Evolutionary conservation across 2,329 filamentous ascomycete genomes (phyloP).

Genomic region (Fusarium nelsonii): DNA sequence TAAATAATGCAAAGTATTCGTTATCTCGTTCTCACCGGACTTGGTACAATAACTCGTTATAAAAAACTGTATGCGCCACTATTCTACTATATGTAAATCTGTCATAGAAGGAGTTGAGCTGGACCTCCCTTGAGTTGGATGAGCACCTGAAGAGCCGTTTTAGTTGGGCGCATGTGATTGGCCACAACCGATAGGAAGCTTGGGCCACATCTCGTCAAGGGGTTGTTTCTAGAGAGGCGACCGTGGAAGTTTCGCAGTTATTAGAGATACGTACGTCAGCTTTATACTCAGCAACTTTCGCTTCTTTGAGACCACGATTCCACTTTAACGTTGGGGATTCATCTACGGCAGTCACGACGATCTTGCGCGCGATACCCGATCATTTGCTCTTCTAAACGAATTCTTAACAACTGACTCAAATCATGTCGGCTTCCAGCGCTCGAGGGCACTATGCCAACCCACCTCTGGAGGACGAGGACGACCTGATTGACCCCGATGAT

Average conservation of each 20-base stretch:
- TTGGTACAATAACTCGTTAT: no score
- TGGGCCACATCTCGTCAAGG: constrained; percentile 44
- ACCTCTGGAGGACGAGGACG: constrained; percentile 70
- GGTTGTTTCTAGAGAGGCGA: constrained; percentile 47
- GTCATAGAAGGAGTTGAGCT: neutral
- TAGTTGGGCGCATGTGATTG: constrained; percentile 39
- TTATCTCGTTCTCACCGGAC: no score
- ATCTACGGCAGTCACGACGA: neutral
- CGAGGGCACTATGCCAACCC: constrained; percentile 72
- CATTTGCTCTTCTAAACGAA: neutral
- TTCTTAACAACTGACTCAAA: neutral
- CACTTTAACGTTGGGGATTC: neutral
- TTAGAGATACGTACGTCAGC: constrained; percentile 48
- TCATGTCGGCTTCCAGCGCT: constrained; percentile 62
- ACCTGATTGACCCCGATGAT: constrained; percentile 84
- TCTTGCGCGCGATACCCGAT: neutral
- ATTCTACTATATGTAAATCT: no score
- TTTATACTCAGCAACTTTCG: constrained; percentile 35
- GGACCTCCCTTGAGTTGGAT: neutral
- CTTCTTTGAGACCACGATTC: constrained; percentile 11
- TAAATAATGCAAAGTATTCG: no score
- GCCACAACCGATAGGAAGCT: constrained; percentile 37
- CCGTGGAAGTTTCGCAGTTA: constrained; percentile 49
- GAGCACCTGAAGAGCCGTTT: constrained; percentile 4
- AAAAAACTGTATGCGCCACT: no score